phyloP scores from a whole-genome alignment of 352 stramenopile species.

The Pythium sp. region DNA sequence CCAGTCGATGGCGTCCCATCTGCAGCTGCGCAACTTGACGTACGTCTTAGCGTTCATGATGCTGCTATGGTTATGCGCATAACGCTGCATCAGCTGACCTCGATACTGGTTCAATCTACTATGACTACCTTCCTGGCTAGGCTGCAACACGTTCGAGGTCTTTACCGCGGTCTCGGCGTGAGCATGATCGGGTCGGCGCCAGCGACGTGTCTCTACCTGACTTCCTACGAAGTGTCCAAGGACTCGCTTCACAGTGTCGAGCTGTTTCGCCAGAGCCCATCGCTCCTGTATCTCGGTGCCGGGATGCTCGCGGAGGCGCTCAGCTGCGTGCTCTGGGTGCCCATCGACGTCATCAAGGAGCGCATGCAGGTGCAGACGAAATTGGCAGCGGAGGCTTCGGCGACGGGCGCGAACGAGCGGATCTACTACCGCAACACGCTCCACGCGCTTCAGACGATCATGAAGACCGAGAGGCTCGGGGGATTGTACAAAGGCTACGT shows the following conservation, averaged over 20 bases:
- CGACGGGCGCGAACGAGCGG: neutral
- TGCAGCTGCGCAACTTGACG: constrained; percentile 49
- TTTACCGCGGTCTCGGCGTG: constrained; percentile 96
- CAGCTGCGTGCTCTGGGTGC: constrained; percentile 97
- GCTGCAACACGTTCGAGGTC: constrained; percentile 56
- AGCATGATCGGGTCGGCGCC: constrained; percentile 94
- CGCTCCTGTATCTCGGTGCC: constrained; percentile 65
- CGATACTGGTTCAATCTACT: neutral
- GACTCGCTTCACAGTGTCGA: constrained; percentile 43
- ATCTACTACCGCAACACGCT: constrained; percentile 90
- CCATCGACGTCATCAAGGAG: constrained; percentile 99
- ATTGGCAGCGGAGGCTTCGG: neutral
- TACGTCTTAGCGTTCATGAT: constrained; percentile 8
- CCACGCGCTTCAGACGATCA: constrained; percentile 91
- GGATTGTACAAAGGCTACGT: constrained; percentile 96
- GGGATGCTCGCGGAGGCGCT: constrained; percentile 74
- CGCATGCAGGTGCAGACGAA: constrained; percentile 94
- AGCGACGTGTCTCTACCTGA: constrained; percentile 96
- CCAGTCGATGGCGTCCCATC: constrained; percentile 41
- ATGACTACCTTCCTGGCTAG: constrained; percentile 13
- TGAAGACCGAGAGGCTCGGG: constrained; percentile 82
- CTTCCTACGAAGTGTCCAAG: constrained; percentile 92
- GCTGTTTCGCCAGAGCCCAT: constrained; percentile 43
- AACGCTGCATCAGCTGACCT: neutral
- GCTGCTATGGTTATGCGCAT: neutral